Base-by-base conservation (phyloP, 129 eudicot species). In the Glebionis coronaria region DNA sequence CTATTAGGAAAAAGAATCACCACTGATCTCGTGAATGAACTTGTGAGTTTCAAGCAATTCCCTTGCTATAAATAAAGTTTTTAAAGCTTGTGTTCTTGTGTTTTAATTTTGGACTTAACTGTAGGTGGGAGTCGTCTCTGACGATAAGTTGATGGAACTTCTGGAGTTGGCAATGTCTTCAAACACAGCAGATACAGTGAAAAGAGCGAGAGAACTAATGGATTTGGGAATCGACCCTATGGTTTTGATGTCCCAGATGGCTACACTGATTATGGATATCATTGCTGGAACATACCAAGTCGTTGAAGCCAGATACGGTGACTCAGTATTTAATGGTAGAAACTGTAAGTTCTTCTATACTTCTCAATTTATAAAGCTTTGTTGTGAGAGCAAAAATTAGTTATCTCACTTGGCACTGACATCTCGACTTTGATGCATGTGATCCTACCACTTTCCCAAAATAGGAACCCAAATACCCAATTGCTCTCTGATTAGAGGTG, bases 141-240 rank as follows among this genome's bases (percentile, higher is more conserved):
- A 92, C 80, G 96, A 88, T 61, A 88, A 88, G 69, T 76, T 92
- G 60, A 52, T 92, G 77, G 94, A 88, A 56, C 87, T 92, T 38
- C 52, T 92, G 87, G 95, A 85, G 80, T 77, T 85, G 70, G 98
- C 98, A 35, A 81, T 92, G 91, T 85, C 96, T 27, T 88, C 96
- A 13, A 84, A 92, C 69, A 87, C 95, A 15, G 81, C 89, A n/a
- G 95, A 92, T 67, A 92, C 98, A 12, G 96, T 92, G 59, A 88
- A 81, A 81, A 83, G 83, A 67, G 91, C 96, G 4, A 76, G 98
- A 72, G 96, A 92, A 63, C 52, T 92, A 79, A 78, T 92, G 95
- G 96, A 88, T 63, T 80, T 88, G 15, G 96, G 98, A 12, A 74
- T 88, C 46, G 98, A 92, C 61, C 98, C 98, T 0, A 79, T 88